These are phyloP conservation scores for Tuber indicum DNA, from an alignment of 495 filamentous ascomycete species.

Conservation along the genomic window DNA sequence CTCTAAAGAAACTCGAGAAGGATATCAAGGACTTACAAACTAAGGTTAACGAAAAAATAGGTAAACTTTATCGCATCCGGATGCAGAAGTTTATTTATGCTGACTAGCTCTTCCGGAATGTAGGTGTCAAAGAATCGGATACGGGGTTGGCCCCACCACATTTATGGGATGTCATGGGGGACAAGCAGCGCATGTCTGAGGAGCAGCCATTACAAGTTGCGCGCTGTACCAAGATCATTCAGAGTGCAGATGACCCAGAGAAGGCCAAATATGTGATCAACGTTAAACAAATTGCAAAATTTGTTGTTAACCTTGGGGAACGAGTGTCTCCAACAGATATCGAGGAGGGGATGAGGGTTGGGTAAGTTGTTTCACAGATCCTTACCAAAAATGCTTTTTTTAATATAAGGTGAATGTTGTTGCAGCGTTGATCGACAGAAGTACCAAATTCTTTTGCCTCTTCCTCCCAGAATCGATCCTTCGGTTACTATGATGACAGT, in stretches of 20 bases:
- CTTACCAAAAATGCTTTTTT: background rate
- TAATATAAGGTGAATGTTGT: constrained; percentile 7
- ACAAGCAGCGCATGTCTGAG: constrained; percentile 95
- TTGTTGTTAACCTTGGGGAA: constrained; percentile 96
- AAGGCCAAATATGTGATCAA: constrained; percentile 99
- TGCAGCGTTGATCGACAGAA: constrained; percentile 89
- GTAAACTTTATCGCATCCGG: constrained; percentile 33
- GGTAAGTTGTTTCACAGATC: constrained; percentile 48
- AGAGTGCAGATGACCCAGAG: constrained; percentile 89
- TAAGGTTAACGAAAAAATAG: constrained; percentile 97
- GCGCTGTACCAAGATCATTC: constrained; percentile 97
- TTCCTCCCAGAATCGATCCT: constrained; percentile 98
- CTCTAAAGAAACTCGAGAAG: constrained; percentile 91
- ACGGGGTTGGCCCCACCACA: constrained; percentile 96
- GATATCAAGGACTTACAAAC: constrained; percentile 97
- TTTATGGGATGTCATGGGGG: constrained; percentile 96
- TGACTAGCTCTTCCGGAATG: background rate
- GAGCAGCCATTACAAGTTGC: constrained; percentile 97
- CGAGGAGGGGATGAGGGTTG: constrained; percentile 97
- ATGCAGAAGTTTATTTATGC: background rate
- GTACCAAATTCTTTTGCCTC: constrained; percentile 93
- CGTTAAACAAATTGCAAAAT: constrained; percentile 99
- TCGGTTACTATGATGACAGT: constrained; percentile 99
- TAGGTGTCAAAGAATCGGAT: constrained; percentile 85
- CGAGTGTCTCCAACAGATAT: constrained; percentile 97